Conservation (phyloP, 208 protist genomes). For the Angomonas ambiguus region DNA sequence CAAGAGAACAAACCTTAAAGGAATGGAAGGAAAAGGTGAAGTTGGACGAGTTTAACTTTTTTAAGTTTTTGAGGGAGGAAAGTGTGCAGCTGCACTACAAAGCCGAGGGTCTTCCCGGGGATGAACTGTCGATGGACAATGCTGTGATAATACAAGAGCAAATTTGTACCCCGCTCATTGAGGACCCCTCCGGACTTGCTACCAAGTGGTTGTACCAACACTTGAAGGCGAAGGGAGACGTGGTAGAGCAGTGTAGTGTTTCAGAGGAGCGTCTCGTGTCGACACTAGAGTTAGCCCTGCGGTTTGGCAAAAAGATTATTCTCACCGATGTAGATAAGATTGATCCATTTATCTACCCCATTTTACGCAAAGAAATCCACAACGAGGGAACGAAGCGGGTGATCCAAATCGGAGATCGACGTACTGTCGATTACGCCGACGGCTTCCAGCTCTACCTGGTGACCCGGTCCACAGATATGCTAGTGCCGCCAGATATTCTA, state of each 20-base stretch:
- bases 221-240: constrained; percentile 67
- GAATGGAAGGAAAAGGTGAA: constrained; percentile 86
- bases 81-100: constrained; percentile 95
- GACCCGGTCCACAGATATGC: constrained; percentile 84
- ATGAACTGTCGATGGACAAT: constrained; percentile 97
- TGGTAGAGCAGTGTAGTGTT: constrained; percentile 87
- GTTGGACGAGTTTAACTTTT: constrained; percentile 86
- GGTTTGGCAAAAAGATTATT: constrained; percentile 98
- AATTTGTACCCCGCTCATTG: constrained; percentile 90
- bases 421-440: constrained; percentile 95
- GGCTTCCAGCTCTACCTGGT: constrained; percentile 96
- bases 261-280: constrained; percentile 93
- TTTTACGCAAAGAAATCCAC: constrained; percentile 92
- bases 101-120: constrained; percentile 92
- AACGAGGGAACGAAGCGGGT: constrained; percentile 87
- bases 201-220: constrained; percentile 89
- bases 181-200: constrained; percentile 94
- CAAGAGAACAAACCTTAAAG: constrained; percentile 47
- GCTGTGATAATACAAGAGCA: constrained; percentile 94
- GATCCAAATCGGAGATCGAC: constrained; percentile 96
- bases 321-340: constrained; percentile 95
- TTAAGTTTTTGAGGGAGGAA: constrained; percentile 93
- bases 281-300: constrained; percentile 95
- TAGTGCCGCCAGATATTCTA: constrained; percentile 89
- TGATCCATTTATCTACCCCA: constrained; percentile 94